These are phyloP conservation scores for Arthromyces matolae DNA, from an alignment of 768 basidiomycete species.

Conservation along the genomic window DNA sequence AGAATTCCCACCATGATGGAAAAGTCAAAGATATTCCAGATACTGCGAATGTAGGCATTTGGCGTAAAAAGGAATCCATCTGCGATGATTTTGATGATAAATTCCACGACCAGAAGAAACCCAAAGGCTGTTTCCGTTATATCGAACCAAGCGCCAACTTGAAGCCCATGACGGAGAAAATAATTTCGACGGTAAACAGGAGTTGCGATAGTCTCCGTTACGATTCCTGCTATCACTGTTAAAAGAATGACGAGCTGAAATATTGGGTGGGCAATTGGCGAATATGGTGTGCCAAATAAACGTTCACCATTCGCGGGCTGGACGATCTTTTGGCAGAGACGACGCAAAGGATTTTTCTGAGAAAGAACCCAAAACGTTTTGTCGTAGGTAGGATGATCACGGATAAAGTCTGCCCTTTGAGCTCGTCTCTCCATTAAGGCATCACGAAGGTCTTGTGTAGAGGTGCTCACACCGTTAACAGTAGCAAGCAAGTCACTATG, in stretches of 20 bases:
- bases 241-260: slow-evolving; percentile 74
- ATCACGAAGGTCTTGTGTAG: slow-evolving; percentile 56
- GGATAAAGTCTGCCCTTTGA: slow-evolving; percentile 83
- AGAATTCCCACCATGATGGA: slow-evolving; percentile 76
- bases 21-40: slow-evolving; percentile 92
- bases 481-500: slow-evolving; percentile 65
- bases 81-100: slow-evolving; percentile 85
- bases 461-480: slow-evolving; percentile 49
- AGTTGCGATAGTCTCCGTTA: slow-evolving; percentile 79
- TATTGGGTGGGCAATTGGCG: slow-evolving; percentile 58
- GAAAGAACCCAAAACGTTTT: slow-evolving; percentile 87
- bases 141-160: slow-evolving; percentile 84
- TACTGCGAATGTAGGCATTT: slow-evolving; percentile 85
- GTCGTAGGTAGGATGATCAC: slow-evolving; percentile 85
- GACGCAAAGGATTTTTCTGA: slow-evolving; percentile 71
- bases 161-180: slow-evolving; percentile 52
- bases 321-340: slow-evolving; percentile 78
- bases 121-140: slow-evolving; percentile 74
- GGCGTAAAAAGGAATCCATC: slow-evolving; percentile 91
- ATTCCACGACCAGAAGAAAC: slow-evolving; percentile 71
- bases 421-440: slow-evolving; percentile 66
- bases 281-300: slow-evolving; percentile 74
- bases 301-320: slow-evolving; percentile 82
- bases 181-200: slow-evolving; percentile 79
- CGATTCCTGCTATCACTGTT: slow-evolving; percentile 76